Base-by-base conservation (phyloP, 768 basidiomycete genomes). In the Filobasidium wieringae region DNA sequence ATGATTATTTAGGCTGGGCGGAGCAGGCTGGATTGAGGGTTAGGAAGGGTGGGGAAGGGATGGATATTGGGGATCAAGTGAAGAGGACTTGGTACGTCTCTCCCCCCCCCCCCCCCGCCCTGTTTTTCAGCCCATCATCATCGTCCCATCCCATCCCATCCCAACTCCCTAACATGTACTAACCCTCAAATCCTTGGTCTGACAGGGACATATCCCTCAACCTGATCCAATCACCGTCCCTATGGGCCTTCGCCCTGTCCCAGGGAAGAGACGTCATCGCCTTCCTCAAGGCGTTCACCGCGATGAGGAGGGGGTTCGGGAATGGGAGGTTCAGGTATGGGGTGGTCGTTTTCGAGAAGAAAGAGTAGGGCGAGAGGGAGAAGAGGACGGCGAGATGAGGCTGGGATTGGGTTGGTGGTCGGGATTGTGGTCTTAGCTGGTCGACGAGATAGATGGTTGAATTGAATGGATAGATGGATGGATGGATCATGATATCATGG, bases 191-290 rank as follows among this genome's bases (percentile, higher is more conserved):
- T 26, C 8, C 32, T 32, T 45, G 17, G 14, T 31, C 39, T 27
- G 7, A 30, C 55, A 63, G 62, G 62, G 62, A 63, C 43, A 63
- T 63, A 22, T 57, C 62, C 11, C 55, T 59, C 11, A 22, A 39
- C 24, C 52, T 63, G 8, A 53, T 63, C 55, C 34, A 59, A 19
- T 56, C 54, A 12, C 62, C 62, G 14, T 59, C 62, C 1, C 55
- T 63, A 32, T 63, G 62, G 62, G 58, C 62, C 2, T 53, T 63
- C 30, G 62, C 62, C 3, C 57, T 63, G 32, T 47, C 54, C 14
- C 62, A 60, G 47, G 62, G 62, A 1, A 40, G 53, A 8, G 62
- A 63, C 34, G 49, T 63, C 30, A 45, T 63, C 7, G 22, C 55
- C 19, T 63, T 63, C 58, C 33, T 63, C 2, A 51, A 41, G 37